phyloP scores from a whole-genome alignment of 1,284 basidiomycete genomes.

The Ustilago shanxiensis region DNA sequence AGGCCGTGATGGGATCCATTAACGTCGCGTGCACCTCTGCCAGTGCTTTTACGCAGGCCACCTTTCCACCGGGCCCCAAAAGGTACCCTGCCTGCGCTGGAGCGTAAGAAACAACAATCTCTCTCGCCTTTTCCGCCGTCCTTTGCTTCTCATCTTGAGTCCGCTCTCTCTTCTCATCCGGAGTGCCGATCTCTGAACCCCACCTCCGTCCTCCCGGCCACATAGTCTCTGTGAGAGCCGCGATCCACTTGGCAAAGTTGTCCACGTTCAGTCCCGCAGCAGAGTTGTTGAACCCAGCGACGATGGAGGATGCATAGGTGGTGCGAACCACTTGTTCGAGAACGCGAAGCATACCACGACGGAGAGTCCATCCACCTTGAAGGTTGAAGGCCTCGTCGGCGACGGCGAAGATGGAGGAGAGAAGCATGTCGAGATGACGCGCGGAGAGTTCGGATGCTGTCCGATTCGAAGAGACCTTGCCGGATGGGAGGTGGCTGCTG shows the following conservation, averaged over 20 bases:
- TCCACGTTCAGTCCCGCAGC: slow-evolving; percentile 56
- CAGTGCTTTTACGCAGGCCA: slow-evolving; percentile 63
- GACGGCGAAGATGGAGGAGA: slow-evolving; percentile 68
- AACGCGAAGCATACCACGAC: slow-evolving; percentile 68
- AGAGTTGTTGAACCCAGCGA: slow-evolving; percentile 62
- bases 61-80: slow-evolving; percentile 64
- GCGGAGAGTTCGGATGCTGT: slow-evolving; percentile 38
- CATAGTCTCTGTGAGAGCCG: slow-evolving; percentile 51
- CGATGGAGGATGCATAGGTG: slow-evolving; percentile 62
- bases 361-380: slow-evolving; percentile 68
- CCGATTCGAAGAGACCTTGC: neutral
- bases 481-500: neutral
- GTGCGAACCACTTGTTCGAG: slow-evolving; percentile 69
- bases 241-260: slow-evolving; percentile 60
- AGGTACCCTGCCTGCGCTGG: slow-evolving; percentile 67
- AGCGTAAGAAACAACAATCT: slow-evolving; percentile 64
- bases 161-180: slow-evolving; percentile 26
- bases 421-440: slow-evolving; percentile 65
- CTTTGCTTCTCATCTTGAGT: slow-evolving; percentile 49
- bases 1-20: slow-evolving; percentile 53
- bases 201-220: slow-evolving; percentile 62
- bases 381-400: slow-evolving; percentile 70
- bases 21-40: slow-evolving; percentile 59
- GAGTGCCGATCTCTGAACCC: slow-evolving; percentile 32
- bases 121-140: slow-evolving; percentile 55